Base-by-base conservation (phyloP, 1,139 yeast genomes). In the Torulaspora pretoriensis region DNA sequence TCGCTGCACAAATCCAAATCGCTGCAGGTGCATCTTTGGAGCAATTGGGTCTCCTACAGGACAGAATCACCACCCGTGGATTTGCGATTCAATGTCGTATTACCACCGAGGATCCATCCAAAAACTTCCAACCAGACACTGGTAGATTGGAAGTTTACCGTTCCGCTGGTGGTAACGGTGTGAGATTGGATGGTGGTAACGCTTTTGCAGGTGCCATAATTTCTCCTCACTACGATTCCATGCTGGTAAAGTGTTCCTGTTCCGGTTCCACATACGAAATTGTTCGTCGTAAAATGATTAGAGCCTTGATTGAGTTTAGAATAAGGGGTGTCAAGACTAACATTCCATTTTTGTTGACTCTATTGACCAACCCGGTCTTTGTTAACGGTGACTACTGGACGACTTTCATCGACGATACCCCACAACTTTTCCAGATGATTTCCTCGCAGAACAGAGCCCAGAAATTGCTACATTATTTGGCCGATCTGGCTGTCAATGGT, bases 91-190 rank as follows among this genome's bases (percentile, higher is more conserved):
- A 92, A 73, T 94, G 98, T 75, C 89, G 98, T 77, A 92, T 92
- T 71, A 92, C 98, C 45, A 94, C 98, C 42, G 99, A 92, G 71
- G 98, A 92, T 65, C 98, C 99, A 14, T 68, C 96, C 39, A 90
- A 89, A 72, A 87, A 83, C 66, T 92, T 92, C 81, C 97, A 87
- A 69, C 99, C 99, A 13, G 99, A 92, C 65, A 94, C 97, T 3
- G 99, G 99, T 65, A 89, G 92, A 70, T 85, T 92, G 57, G 99
- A 92, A 69, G 99, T 92, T 39, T 92, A 92, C 74, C 80, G 98
- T 68, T 89, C 97, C 30, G 88, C 98, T 31, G 99, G 99, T 72
- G 99, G 99, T 75, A 92, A 92, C 64, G 99, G 99, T 66, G 97
- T 92, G 40, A 83, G 99, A 72, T 77, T 92, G 57, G 99, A 92